Evolutionary conservation across 306 rosid genomes (phyloP).

Genomic region (Vigna trinervia): DNA sequence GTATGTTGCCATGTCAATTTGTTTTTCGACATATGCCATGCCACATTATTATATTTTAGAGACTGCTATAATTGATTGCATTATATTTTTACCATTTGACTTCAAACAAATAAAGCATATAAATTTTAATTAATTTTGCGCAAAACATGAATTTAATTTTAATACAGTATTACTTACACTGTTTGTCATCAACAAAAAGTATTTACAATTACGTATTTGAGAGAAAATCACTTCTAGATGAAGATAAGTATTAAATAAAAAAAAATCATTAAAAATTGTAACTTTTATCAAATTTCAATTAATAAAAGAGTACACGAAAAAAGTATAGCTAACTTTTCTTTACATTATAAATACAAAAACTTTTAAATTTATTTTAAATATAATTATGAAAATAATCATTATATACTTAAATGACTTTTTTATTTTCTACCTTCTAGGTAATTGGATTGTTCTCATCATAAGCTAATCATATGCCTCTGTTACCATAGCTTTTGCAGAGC

Average conservation of each 20-base stretch:
- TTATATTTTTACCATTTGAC: background rate
- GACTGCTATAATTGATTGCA: background rate
- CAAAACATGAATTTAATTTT: background rate
- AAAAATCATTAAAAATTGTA: no score
- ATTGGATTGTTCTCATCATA: conserved; percentile 13
- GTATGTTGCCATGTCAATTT: background rate
- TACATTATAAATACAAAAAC: background rate
- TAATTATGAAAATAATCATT: background rate
- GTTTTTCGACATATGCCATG: background rate
- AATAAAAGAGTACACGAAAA: no score
- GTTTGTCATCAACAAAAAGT: no score
- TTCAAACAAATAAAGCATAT: background rate
- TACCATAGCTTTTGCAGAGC: background rate
- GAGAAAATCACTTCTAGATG: no score
- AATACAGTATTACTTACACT: no score
- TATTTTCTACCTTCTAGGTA: background rate
- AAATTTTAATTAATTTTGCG: background rate
- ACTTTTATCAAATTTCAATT: no score
- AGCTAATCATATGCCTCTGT: conserved; percentile 14
- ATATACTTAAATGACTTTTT: no score
- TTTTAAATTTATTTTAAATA: background rate
- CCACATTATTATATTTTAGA: background rate
- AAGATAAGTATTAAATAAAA: no score
- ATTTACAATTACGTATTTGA: no score
- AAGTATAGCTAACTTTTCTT: no score